phyloP scores from a whole-genome alignment of 2,329 filamentous ascomycete genomes.

The Raffaelea albimanens region DNA sequence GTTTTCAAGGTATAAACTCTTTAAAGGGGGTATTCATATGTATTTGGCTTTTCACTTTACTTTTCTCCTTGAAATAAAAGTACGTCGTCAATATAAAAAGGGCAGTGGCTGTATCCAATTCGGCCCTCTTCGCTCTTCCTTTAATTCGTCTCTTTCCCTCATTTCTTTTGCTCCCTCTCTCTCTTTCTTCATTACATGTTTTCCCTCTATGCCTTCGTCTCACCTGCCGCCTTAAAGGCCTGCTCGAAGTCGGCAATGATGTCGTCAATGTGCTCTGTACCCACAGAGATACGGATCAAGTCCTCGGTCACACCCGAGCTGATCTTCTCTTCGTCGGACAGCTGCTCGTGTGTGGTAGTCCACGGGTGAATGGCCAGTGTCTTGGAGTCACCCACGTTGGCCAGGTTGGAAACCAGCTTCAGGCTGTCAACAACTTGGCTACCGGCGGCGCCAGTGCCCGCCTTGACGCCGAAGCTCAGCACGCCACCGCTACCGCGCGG shows the following conservation, averaged over 20 bases:
- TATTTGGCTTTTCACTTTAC: no score
- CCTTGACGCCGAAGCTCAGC: slow-evolving; percentile 87
- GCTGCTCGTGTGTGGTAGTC: slow-evolving; percentile 90
- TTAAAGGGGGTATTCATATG: no score
- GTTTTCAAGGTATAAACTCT: no score
- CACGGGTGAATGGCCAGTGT: slow-evolving; percentile 91
- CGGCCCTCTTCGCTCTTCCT: background rate
- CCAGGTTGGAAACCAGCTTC: slow-evolving; percentile 90
- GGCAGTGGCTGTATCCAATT: no score
- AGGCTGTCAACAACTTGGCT: slow-evolving; percentile 87
- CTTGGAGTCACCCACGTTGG: slow-evolving; percentile 94
- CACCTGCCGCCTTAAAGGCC: slow-evolving; percentile 57
- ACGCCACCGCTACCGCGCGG: slow-evolving; percentile 80
- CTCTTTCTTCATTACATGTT: slow-evolving; percentile 19
- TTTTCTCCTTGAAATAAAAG: no score
- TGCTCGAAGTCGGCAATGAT: slow-evolving; percentile 95
- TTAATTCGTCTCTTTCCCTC: no score
- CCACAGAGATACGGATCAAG: slow-evolving; percentile 88
- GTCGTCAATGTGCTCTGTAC: slow-evolving; percentile 93
- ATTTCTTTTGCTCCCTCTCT: no score
- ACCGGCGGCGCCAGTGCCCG: slow-evolving; percentile 64
- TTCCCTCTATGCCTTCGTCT: slow-evolving; percentile 23
- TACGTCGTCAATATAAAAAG: no score
- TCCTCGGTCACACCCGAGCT: slow-evolving; percentile 81
- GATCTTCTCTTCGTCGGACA: slow-evolving; percentile 70